Conservation (phyloP, 2,329 filamentous ascomycete species). For the Colletotrichum liriopes region DNA sequence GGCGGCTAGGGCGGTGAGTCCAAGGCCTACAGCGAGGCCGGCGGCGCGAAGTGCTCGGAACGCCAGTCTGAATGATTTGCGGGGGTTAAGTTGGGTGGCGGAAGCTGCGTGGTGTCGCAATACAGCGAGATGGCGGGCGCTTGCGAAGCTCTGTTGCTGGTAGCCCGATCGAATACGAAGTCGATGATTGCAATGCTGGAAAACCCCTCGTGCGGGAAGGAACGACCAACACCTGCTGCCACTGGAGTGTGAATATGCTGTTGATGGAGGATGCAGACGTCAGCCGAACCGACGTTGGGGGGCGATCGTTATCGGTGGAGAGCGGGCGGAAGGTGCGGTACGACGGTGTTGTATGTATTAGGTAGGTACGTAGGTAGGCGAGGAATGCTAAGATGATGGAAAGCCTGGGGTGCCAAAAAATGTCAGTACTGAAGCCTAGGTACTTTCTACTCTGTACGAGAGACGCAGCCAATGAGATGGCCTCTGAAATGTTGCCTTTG, state of each 20-base stretch:
- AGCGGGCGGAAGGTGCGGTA: constrained; percentile 25
- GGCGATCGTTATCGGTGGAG: constrained; percentile 34
- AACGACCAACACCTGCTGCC: background rate
- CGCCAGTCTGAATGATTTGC: constrained; percentile 63
- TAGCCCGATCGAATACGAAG: background rate
- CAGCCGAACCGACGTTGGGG: constrained; percentile 26
- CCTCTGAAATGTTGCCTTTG: background rate
- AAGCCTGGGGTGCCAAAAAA: constrained; percentile 5
- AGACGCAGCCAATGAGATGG: constrained; percentile 9
- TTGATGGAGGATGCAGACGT: constrained; percentile 27
- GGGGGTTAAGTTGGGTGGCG: background rate
- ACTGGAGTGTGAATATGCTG: background rate
- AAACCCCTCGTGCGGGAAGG: background rate
- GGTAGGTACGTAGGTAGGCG: constrained; percentile 3
- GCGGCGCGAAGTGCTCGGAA: constrained; percentile 68
- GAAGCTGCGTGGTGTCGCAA: background rate
- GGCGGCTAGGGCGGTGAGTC: constrained; percentile 70
- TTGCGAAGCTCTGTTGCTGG: constrained; percentile 1
- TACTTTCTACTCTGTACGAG: background rate
- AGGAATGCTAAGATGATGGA: constrained; percentile 10
- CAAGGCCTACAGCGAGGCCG: constrained; percentile 72
- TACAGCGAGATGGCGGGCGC: background rate
- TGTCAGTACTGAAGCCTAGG: constrained; percentile 17
- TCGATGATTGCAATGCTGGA: no score
- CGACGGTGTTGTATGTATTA: constrained; percentile 16